Evolutionary conservation across 2,329 filamentous ascomycete genomes (phyloP), one percentile per base, ranked within the genome.

Genomic region (Colletotrichum sp.): DNA sequence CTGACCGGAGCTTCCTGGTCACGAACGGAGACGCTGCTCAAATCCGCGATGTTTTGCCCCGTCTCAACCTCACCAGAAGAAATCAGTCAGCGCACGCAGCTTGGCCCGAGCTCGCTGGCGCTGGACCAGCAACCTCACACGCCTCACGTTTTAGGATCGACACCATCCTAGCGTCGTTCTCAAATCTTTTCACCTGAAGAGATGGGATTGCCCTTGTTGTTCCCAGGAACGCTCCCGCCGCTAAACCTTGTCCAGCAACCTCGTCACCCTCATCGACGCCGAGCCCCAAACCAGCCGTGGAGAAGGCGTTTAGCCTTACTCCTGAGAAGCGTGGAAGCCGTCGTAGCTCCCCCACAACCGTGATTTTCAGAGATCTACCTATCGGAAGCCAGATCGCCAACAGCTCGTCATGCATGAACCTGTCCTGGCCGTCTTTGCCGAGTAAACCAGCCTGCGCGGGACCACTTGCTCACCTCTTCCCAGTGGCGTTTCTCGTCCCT

Each of bases 131-230:
- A 65, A 65, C 44, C 74, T 76, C 74, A 74, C 70, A 74, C 74
- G 30, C 65, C 74, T 76, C 71, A 29, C 44, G 70, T 76, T 76
- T 76, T 61, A 76, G 49, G 74, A 76, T 76, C 74, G 39, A 66
- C 70, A 39, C 49, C 64, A 76, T 76, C 74, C 74, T 66, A n/a
- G 74, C 44, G 57, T 32, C 36, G 49, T 73, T 76, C 74, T 61
- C 57, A 69, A 76, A 74, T 69, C 34, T 69, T 52, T 69, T 69
- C 49, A 25, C 19, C 39, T 19, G 3, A 2, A 9, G 32, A 59
- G 13, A 66, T 32, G 57, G 65, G 74, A 72, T 74, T 34, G n/a
- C 32, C 74, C 74, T 34, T 76, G 74, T 63, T 27, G 16, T 25
- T 64, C 29, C 36, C 74, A 76, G 70, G 70, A 76, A 76, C 74